Conservation (phyloP, 2,329 filamentous ascomycete genomes). For the Dactylellina sp. region DNA sequence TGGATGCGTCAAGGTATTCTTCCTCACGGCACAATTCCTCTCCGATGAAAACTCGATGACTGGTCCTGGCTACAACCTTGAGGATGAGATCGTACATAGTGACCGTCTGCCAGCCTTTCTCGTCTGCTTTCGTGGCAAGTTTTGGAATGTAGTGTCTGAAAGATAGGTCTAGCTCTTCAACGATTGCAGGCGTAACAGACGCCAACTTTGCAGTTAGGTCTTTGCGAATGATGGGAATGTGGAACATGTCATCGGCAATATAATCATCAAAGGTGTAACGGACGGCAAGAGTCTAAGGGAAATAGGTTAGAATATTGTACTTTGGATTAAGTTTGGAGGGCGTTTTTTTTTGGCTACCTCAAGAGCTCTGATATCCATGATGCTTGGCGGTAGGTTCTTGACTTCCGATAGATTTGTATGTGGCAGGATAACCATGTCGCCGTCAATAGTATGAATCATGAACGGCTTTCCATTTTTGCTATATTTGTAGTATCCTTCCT, state of each 20-base stretch:
- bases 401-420: constrained; percentile 28
- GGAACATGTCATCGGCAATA: constrained; percentile 49
- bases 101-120: constrained; percentile 63
- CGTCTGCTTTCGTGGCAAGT: constrained; percentile 32
- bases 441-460: constrained; percentile 43
- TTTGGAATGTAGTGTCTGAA: constrained; percentile 45
- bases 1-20: constrained; percentile 66
- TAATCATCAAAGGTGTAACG: constrained; percentile 50
- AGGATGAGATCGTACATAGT: constrained; percentile 65
- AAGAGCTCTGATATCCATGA: constrained; percentile 41
- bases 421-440: constrained; percentile 47
- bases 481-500: constrained; percentile 50
- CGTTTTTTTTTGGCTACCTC: too few species aligned
- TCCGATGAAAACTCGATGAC: constrained; percentile 67
- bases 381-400: constrained; percentile 35
- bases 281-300: constrained; percentile 34
- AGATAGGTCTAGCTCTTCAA: constrained; percentile 46
- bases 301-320: constrained; percentile 7
- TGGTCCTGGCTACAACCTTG: constrained; percentile 66
- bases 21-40: constrained; percentile 66
- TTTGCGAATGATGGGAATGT: constrained; percentile 52
- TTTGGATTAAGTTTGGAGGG: not conserved
- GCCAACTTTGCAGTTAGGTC: constrained; percentile 49
- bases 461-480: constrained; percentile 52
- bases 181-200: constrained; percentile 48